Conservation (phyloP, 345 rosid genomes). For the Gynandropsis gynandra region DNA sequence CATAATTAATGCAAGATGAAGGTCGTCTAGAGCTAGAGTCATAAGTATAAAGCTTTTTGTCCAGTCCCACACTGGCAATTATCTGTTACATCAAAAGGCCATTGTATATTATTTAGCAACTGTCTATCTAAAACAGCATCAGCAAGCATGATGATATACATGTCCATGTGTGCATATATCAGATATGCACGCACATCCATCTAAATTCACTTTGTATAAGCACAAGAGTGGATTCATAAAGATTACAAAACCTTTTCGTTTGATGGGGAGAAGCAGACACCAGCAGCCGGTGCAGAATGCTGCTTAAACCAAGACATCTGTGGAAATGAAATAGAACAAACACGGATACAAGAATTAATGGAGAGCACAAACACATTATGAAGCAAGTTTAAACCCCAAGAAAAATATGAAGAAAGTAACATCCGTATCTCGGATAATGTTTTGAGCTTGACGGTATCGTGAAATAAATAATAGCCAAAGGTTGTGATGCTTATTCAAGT, state of each 20-base stretch:
- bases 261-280: conserved; percentile 91
- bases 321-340: conserved; percentile 20
- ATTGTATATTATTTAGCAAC: conserved; percentile 16
- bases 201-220: conserved; percentile 14
- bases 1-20: conserved; percentile 66
- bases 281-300: conserved; percentile 96
- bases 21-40: conserved; percentile 80
- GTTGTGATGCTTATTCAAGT: too few relatives aligned
- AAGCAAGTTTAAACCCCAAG: neutral
- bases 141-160: conserved; percentile 13
- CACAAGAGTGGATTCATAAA: conserved; percentile 12
- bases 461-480: too few relatives aligned
- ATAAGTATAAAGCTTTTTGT: conserved; percentile 84
- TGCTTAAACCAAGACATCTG: conserved; percentile 95
- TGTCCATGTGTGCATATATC: conserved; percentile 5
- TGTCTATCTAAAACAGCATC: conserved; percentile 7
- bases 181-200: conserved; percentile 6
- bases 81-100: conserved; percentile 48
- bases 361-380: conserved; percentile 11
- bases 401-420: too few relatives aligned
- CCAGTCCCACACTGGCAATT: conserved; percentile 90
- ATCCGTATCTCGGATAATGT: too few relatives aligned
- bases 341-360: conserved; percentile 15
- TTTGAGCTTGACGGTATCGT: too few relatives aligned
- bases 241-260: conserved; percentile 68